Evolutionary conservation across 495 filamentous ascomycete genomes (phyloP), one percentile per base, ranked within the genome.

Genomic region (Polyplosphaeria fusca): DNA sequence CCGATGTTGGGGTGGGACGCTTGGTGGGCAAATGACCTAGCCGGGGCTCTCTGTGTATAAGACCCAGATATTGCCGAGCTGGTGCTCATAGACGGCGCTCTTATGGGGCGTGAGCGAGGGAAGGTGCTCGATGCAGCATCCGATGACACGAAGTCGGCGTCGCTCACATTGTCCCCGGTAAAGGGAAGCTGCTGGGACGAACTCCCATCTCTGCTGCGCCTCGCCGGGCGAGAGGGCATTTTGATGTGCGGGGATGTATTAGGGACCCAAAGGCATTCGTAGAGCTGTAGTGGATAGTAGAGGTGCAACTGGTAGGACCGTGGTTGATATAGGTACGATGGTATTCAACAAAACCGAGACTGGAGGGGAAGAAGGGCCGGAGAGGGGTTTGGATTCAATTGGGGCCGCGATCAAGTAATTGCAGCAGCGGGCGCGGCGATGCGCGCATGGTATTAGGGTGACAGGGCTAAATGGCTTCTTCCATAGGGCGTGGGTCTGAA

Each of bases 1-100:
- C 39, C 85, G 61, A 78, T 70, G 55, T 79, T 67, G 26, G 80
- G 81, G 59, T 86, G 81, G 35, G 86, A 77, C 4, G 87, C 84
- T 27, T 87, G 81, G 56, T 91, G 88, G 50, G 88, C 84, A 59
- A 88, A 93, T 3, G 88, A 92, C 49, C 89, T 79, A 37, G 82
- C 82, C 5, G 87, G 87, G 30, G 86, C 85, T 64, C 85, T 77
- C 58, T 86, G 77, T 46, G 74, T 77, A 43, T 71, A 70, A 4
- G 77, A 67, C 13, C 77, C 75, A 22, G 73, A 68, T 35, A 68
- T 47, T 32, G 56, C 52, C 20, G 61, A 55, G 38, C 23, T 42
- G 18, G 66, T 57, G 0, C 50, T 37, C 22, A 61, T 46, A 39
- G 66, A 62, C 5, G 45, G 39, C 2, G 68, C 54, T 52, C 59